Evolutionary conservation across 2,329 filamentous ascomycete genomes (phyloP), one percentile per base, ranked within the genome.

Genomic region (Trichoderma koningii): DNA sequence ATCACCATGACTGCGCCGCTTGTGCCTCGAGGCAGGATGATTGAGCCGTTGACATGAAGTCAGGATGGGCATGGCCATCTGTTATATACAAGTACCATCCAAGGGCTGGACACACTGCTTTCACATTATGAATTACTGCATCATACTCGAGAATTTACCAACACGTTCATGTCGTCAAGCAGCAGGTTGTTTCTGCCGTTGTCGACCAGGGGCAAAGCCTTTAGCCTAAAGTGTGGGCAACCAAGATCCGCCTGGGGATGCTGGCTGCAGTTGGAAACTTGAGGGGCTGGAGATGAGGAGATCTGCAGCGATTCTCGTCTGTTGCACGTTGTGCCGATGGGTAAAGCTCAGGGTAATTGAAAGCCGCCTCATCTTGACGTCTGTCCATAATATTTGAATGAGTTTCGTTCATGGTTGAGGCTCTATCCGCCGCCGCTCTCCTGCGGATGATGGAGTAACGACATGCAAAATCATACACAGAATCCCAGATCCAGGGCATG

Each of bases 171-270:
- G 34, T 14, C 12, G 34, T 38, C 12, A 45, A 45, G 14, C n/a
- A 30, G 19, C 48, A 62, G 38, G 34, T 44, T 52, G 10, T 21
- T 21, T 9, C 42, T 34, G 47, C 7, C 38, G 19, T 14, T 38
- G 48, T 19, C 7, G 41, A 23, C 23, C 38, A 62, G 26, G 34
- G n/a, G 44, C 28, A 34, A 12, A 14, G 38, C 23, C 7, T 62
- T 62, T 62, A 62, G 59, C 48, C 59, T 62, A 62, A 62, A 62
- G 5, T 23, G 34, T 21, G 30, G 10, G 38, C 34, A 50, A 9
- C 5, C 38, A 62, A 53, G 23, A 44, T 61, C 47, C 21, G 38
- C 26, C 2, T 62, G 59, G 26, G 45, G 23, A 62, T 45, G 34
- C 30, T 62, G 48, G 59, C 48, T 23, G 26, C 26, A n/a, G 34